phyloP scores from a whole-genome alignment of 2,329 filamentous ascomycete species.

The Pseudogymnoascus sp. region DNA sequence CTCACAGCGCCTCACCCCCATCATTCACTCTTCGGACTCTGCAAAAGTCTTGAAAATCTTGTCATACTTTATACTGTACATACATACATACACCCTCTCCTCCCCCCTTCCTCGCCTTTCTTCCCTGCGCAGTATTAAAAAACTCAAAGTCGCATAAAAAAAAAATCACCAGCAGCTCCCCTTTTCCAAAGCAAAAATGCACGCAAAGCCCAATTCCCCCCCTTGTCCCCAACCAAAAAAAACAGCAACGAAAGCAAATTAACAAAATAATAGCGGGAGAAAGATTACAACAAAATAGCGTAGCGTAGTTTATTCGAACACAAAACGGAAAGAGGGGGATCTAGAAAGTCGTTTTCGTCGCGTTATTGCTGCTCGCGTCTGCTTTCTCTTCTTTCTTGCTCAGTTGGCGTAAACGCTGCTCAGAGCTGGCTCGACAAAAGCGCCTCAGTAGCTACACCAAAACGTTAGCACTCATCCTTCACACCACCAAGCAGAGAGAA shows the following conservation, averaged over 20 bases:
- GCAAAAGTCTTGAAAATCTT: neutral
- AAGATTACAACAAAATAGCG: neutral
- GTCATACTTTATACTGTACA: neutral
- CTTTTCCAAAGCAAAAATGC: neutral
- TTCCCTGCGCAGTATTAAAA: neutral
- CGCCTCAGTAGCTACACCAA: slow-evolving; percentile 59
- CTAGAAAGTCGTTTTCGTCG: neutral
- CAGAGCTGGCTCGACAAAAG: slow-evolving; percentile 64
- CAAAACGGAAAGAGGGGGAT: neutral
- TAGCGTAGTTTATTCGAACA: neutral
- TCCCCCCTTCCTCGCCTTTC: neutral
- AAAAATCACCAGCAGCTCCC: neutral
- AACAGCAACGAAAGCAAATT: neutral
- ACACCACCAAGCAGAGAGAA: too few relatives aligned
- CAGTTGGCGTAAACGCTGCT: neutral
- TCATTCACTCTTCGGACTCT: neutral
- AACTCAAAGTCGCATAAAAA: neutral
- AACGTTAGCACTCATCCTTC: slow-evolving; percentile 26
- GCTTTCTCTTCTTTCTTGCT: neutral
- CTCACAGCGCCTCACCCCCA: neutral
- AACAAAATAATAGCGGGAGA: neutral
- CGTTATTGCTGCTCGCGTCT: neutral
- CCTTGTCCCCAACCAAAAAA: neutral
- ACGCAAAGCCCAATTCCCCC: neutral
- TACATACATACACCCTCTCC: neutral